These are phyloP conservation scores for Scedosporium dehoogii DNA, from an alignment of 2,329 filamentous ascomycete genomes.

Conservation along the genomic window DNA sequence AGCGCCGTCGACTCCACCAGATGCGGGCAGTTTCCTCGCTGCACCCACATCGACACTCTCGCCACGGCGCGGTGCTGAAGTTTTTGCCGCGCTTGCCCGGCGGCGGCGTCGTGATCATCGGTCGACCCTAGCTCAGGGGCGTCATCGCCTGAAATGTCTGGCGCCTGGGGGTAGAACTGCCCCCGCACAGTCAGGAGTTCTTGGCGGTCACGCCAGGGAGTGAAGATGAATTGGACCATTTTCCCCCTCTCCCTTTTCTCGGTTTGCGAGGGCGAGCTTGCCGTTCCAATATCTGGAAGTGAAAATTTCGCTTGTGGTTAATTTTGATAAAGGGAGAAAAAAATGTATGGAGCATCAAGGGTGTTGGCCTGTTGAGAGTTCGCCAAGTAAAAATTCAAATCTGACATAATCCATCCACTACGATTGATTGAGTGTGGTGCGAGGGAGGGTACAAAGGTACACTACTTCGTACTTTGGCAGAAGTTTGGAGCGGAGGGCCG, in stretches of 20 bases:
- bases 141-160: background rate
- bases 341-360: no score
- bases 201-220: constrained; percentile 57
- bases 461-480: background rate
- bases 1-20: constrained; percentile 71
- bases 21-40: constrained; percentile 65
- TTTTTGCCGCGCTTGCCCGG: constrained; percentile 13
- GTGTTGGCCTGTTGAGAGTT: no score
- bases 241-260: background rate
- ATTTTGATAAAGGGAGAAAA: background rate
- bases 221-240: constrained; percentile 65
- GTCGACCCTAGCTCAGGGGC: background rate
- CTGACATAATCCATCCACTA: no score
- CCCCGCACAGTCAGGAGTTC: constrained; percentile 58
- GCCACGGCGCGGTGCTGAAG: constrained; percentile 41
- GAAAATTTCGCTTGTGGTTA: background rate
- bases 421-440: no score
- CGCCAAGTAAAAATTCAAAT: no score
- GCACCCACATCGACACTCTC: constrained; percentile 58
- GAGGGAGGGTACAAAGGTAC: background rate
- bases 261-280: background rate
- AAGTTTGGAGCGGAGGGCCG: background rate
- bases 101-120: background rate
- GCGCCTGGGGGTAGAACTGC: constrained; percentile 44
- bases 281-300: background rate